Percentiles rank a stretch among this genome's conserved stretches.
phyloP scores from a whole-genome alignment of 805 yeast genomes.

The Zygoascus bituminiphila region DNA sequence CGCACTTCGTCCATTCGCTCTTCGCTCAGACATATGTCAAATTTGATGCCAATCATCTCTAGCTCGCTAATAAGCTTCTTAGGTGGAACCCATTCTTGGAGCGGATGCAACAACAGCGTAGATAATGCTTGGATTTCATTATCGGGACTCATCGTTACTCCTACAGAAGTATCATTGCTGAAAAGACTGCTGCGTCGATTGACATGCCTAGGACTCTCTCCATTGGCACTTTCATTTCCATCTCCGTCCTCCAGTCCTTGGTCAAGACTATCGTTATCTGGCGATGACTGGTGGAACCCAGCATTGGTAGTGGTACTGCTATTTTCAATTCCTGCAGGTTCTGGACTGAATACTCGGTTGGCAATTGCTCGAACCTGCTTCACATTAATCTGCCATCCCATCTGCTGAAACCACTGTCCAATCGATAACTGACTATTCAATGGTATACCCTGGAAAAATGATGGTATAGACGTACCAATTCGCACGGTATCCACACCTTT shows the following conservation, averaged over 20 bases:
- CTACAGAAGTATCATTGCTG: neutral
- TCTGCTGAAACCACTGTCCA: slow-evolving; percentile 18
- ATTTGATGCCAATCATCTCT: slow-evolving; percentile 49
- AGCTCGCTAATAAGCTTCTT: slow-evolving; percentile 46
- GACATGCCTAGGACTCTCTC: neutral
- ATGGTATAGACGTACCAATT: slow-evolving; percentile 43
- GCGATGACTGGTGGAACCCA: neutral
- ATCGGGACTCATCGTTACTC: neutral
- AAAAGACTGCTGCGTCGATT: neutral
- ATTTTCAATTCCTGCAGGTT: neutral
- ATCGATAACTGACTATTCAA: slow-evolving; percentile 2
- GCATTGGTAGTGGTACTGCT: neutral
- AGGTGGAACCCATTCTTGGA: slow-evolving; percentile 45
- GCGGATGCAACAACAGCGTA: slow-evolving; percentile 34
- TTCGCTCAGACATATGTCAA: slow-evolving; percentile 40
- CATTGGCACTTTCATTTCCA: neutral
- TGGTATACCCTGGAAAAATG: slow-evolving; percentile 27
- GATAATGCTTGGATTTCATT: slow-evolving; percentile 6
- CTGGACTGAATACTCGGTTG: neutral
- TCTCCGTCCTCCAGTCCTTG: neutral
- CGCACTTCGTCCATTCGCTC: slow-evolving; percentile 30
- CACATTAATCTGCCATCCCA: slow-evolving; percentile 19
- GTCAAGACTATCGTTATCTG: neutral
- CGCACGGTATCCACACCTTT: slow-evolving; percentile 33
- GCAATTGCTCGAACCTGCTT: slow-evolving; percentile 5